A percentile compares a stretch with the other conserved stretches of the same genome.
Evolutionary conservation across 768 basidiomycete genomes (phyloP).

Genomic region (Tulasnella sp.): DNA sequence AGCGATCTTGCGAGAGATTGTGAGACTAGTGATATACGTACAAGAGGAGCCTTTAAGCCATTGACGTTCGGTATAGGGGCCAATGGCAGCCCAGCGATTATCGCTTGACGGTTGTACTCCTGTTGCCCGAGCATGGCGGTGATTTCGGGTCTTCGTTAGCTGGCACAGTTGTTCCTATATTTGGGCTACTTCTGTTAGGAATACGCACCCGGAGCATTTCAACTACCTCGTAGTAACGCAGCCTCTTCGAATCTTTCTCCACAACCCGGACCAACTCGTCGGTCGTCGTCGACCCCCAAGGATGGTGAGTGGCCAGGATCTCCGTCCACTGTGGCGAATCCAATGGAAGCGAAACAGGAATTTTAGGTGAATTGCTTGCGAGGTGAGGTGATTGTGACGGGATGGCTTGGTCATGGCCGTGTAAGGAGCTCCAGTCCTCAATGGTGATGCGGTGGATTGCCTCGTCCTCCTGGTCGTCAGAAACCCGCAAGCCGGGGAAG

Average conservation of each 20-base stretch:
- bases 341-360: not conserved
- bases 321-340: not conserved
- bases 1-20: not conserved
- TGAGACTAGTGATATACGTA: not conserved
- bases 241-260: not conserved
- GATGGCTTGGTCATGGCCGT: too few species aligned
- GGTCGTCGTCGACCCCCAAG: not conserved
- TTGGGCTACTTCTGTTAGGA: not conserved
- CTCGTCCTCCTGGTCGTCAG: not conserved
- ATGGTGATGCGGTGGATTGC: too few species aligned
- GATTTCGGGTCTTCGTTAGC: not conserved
- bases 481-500: not conserved
- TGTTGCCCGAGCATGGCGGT: not conserved
- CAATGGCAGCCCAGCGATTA: not conserved
- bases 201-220: not conserved
- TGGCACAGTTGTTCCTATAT: too few species aligned
- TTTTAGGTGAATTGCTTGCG: not conserved
- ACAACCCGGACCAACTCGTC: not conserved
- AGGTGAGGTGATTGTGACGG: not conserved
- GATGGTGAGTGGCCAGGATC: not conserved
- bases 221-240: not conserved
- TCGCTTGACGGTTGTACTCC: not conserved
- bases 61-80: not conserved
- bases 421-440: too few species aligned
- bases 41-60: not conserved